Evolutionary conservation across 352 stramenopile species (phyloP).

Genomic region (Achlya hypogyna): DNA sequence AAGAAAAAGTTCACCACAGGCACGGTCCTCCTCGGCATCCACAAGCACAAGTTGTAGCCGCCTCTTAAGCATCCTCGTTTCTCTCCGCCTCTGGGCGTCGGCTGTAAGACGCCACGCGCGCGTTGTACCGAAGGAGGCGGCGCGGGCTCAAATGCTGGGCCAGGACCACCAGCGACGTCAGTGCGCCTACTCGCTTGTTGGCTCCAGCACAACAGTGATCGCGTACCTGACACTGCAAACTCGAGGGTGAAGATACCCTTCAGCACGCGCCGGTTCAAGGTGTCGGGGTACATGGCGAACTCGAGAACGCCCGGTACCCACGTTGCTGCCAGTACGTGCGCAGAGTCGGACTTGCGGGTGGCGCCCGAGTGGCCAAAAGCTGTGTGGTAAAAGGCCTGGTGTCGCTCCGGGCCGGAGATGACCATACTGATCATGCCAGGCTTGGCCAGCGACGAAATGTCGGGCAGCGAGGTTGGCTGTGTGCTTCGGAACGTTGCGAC

Average conservation of each 20-base stretch:
- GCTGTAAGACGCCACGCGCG: not conserved
- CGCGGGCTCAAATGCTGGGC: not conserved
- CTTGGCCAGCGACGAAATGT: not conserved
- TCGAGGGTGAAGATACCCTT: slow-evolving; percentile 1
- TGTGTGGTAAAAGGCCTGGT: not conserved
- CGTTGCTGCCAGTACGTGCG: not conserved
- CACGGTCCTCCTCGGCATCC: slow-evolving; percentile 66
- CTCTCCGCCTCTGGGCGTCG: not conserved
- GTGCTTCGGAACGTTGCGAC: not conserved
- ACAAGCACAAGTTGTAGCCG: slow-evolving; percentile 60
- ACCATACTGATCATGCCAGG: not conserved
- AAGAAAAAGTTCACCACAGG: slow-evolving; percentile 69
- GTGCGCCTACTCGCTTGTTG: not conserved
- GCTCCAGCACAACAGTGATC: not conserved
- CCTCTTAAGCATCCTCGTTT: no score
- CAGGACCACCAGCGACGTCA: not conserved
- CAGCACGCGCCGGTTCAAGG: not conserved
- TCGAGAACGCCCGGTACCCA: slow-evolving; percentile 9
- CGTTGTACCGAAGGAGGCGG: not conserved
- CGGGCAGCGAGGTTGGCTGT: not conserved
- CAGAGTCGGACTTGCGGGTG: not conserved
- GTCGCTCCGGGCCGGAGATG: not conserved
- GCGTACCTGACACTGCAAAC: not conserved
- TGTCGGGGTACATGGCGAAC: slow-evolving; percentile 1
- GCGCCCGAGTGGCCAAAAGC: not conserved